Evolutionary conservation across 2,329 filamentous ascomycete genomes (phyloP).

Genomic region (Chrysosporium queenslandicum): DNA sequence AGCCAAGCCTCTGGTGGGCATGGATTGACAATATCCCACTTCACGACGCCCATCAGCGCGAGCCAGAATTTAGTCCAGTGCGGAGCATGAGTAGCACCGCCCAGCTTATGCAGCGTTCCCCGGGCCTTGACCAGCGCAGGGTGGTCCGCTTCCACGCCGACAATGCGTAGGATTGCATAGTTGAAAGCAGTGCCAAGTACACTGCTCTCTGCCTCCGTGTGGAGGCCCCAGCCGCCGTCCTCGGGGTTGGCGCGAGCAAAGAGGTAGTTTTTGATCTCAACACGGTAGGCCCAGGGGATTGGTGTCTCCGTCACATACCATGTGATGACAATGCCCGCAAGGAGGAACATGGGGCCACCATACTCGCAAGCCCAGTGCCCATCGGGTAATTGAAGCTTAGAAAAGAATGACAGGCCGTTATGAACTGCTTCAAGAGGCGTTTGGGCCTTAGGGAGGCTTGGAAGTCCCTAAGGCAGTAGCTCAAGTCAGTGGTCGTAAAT

Average conservation of each 20-base stretch:
- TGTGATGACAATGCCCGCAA: conserved; percentile 4
- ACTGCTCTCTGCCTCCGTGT: not conserved
- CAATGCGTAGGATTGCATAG: not conserved
- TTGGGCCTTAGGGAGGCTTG: not conserved
- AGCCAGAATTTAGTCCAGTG: conserved; percentile 13
- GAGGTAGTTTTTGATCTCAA: conserved; percentile 1
- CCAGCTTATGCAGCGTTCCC: not conserved
- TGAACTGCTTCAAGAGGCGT: conserved; percentile 7
- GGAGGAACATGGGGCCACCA: conserved; percentile 8
- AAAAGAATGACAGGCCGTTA: conserved; percentile 9
- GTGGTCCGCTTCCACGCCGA: not conserved
- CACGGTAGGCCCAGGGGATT: not conserved
- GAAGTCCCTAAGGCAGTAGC: not conserved
- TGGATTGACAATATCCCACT: conserved; percentile 11
- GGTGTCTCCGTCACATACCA: conserved; percentile 1
- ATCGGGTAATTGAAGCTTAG: not conserved
- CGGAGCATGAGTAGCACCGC: not conserved
- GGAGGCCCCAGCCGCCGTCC: conserved; percentile 1
- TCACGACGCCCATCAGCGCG: not conserved
- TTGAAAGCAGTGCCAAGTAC: conserved; percentile 2
- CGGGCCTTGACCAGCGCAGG: conserved; percentile 4
- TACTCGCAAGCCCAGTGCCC: conserved; percentile 9
- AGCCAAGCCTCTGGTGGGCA: conserved; percentile 3
- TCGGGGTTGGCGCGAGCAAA: not conserved
- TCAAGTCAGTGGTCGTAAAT: not conserved